Percentiles rank a stretch among this genome's conserved stretches.
Conservation (phyloP, 208 protist genomes). For the Acanthamoeba lenticulata region DNA sequence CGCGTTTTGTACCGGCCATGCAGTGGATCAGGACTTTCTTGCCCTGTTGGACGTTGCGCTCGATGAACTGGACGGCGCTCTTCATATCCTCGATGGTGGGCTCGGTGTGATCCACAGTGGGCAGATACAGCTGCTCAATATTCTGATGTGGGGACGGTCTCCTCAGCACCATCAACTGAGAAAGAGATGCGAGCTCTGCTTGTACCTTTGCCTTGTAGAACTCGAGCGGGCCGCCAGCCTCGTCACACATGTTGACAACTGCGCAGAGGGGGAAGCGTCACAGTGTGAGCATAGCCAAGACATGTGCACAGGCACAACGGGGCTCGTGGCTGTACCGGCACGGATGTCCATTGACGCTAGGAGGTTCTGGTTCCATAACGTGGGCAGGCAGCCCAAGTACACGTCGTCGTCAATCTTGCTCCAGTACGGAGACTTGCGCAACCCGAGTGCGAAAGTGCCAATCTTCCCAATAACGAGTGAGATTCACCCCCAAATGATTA, state of each 20-base stretch:
- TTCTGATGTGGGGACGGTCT: not conserved
- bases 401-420: slow-evolving; percentile 46
- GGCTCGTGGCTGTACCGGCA: not conserved
- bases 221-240: not conserved
- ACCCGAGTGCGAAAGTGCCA: slow-evolving; percentile 22
- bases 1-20: slow-evolving; percentile 56
- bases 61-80: slow-evolving; percentile 17
- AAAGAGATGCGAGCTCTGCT: not conserved
- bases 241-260: slow-evolving; percentile 65
- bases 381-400: slow-evolving; percentile 48
- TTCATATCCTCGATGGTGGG: slow-evolving; percentile 30
- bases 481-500: too few species aligned
- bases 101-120: slow-evolving; percentile 64
- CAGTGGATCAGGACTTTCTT: slow-evolving; percentile 65
- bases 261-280: not conserved
- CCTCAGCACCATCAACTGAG: not conserved
- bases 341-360: not conserved
- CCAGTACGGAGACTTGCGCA: slow-evolving; percentile 28
- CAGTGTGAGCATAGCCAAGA: not conserved
- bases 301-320: not conserved
- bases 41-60: slow-evolving; percentile 9
- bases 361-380: slow-evolving; percentile 13
- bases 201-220: slow-evolving; percentile 50
- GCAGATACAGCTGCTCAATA: slow-evolving; percentile 66
- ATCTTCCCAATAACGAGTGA: not conserved